Base-by-base conservation (phyloP, 352 stramenopile genomes). In the Globisporangium perplexum region DNA sequence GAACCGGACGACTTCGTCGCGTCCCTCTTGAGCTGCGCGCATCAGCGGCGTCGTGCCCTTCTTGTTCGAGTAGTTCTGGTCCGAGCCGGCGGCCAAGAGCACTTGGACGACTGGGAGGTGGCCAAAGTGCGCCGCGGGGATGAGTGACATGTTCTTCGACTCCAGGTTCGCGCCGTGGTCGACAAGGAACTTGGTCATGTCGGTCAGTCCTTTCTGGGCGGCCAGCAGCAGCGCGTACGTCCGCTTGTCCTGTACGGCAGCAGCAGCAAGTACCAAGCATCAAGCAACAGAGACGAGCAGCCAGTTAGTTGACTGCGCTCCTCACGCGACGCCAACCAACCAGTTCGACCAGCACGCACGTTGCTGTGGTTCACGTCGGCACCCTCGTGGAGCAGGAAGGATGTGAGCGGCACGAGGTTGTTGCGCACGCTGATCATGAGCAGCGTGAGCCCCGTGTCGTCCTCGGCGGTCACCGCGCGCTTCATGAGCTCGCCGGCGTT, bases 21-120 rank as follows among this genome's bases (percentile, higher is more conserved):
- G 74, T 17, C 85, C 85, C 71, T 95, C 85, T 58, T 95, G 85
- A 0, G 85, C 85, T 10, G 85, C 85, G 8, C 85, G 79, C 85
- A 95, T 95, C 38, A 95, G 54, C 18, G 85, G 83, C 0, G 84
- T 95, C 2, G 85, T 95, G 48, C 85, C 85, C 58, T 95, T 95
- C 66, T 85, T 86, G 60, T 95, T 95, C 43, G 83, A 82, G 41
- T 82, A 95, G 47, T 95, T 95, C 45, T 86, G 77, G 46, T 90
- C 59, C 15, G 78, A 82, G 20, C 74, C 79, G 11, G 66, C 73
- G 36, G 85, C 66, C 17, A 95, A 60, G n/a, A 95, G 66, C 54
- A 90, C 64, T 12, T 79, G 63, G 0, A 95, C 85, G 11, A 92
- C 75, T 0, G 69, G 53, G 23, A 93, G 65, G 64, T 95, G 84